A percentile compares a stretch with the other conserved stretches of the same genome.
These are phyloP conservation scores for Sugiyamaella paludigena DNA, from an alignment of 1,139 yeast genomes.

Conservation along the genomic window DNA sequence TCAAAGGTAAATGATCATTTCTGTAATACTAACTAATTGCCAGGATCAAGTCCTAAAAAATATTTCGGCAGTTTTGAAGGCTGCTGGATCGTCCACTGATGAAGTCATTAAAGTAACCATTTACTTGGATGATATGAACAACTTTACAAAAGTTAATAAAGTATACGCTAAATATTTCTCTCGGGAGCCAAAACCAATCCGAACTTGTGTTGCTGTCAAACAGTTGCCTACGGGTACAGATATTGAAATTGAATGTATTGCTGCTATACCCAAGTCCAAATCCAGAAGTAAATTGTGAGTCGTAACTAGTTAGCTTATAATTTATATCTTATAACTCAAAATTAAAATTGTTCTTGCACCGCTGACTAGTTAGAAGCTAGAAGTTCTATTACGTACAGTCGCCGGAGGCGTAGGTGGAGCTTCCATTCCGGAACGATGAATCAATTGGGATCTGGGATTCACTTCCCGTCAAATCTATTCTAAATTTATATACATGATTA, in stretches of 20 bases:
- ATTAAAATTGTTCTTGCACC: no score
- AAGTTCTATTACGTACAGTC: no score
- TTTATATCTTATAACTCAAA: no score
- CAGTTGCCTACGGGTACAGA: constrained; percentile 29
- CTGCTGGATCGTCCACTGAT: constrained; percentile 48
- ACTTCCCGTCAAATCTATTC: no score
- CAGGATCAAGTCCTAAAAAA: constrained; percentile 26
- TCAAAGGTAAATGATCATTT: not conserved
- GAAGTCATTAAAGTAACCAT: constrained; percentile 52
- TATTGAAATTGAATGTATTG: constrained; percentile 40
- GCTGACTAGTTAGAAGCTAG: no score
- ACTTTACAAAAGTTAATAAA: constrained; percentile 46
- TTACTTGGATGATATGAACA: constrained; percentile 47
- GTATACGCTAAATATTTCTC: constrained; percentile 47
- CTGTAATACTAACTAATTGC: not conserved
- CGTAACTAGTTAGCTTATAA: constrained; percentile 7
- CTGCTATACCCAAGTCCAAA: constrained; percentile 20
- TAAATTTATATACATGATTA: no score
- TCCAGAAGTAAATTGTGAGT: not conserved
- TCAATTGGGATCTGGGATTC: no score
- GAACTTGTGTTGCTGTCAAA: constrained; percentile 49
- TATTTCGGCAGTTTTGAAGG: constrained; percentile 45
- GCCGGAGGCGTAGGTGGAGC: no score
- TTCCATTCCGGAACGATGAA: no score
- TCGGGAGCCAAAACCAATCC: constrained; percentile 47